Evolutionary conservation across 148 eudicot genomes (phyloP), one percentile per base, ranked within the genome.

Genomic region (Oxyria digyna): DNA sequence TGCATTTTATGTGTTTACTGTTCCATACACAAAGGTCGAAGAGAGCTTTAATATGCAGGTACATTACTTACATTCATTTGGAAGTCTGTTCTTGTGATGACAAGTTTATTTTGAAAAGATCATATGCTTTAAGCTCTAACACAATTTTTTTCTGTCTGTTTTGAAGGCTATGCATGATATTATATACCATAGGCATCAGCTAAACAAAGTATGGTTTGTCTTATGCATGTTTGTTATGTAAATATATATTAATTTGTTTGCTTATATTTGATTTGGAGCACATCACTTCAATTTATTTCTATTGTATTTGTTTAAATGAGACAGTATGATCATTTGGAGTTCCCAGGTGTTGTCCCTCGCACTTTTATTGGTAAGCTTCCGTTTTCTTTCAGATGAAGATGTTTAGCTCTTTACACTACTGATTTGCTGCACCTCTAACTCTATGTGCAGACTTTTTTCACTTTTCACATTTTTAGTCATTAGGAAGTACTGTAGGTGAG

Each of bases 11-110:
- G 91, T 94, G 4, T 79, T 94, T 69, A 75, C 85, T 74, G 84
- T 80, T 17, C 99, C 99, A 17, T 94, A 82, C 69, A 94, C 99
- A n/a, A 94, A 94, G 77, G 99, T 94, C 40, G 99, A 94, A 87
- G 99, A 94, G 71, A 94, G 99, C 84, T 94, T 94, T 74, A 94
- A 94, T 73, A 80, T 91, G 79, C 99, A 94, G 99, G 97, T 94
- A 43, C 50, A n/a, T 1, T 8, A 1, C 3, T 8, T 42, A 68
- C 21, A 14, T 41, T 68, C 49, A 23, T 4, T 42, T 43, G 55
- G 35, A 15, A 17, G 32, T 43, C 35, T 21, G 54, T 42, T 23
- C 54, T 13, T 33, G 8, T 43, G 54, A 21, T 26, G 8, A 13
- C 57, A 26, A 6, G 7, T 59, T 11, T 4, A 38, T 69, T 73